Evolutionary conservation across 805 yeast species (phyloP), one percentile per base, ranked within the genome.

Genomic region (Jamesozyma jinghongensis): DNA sequence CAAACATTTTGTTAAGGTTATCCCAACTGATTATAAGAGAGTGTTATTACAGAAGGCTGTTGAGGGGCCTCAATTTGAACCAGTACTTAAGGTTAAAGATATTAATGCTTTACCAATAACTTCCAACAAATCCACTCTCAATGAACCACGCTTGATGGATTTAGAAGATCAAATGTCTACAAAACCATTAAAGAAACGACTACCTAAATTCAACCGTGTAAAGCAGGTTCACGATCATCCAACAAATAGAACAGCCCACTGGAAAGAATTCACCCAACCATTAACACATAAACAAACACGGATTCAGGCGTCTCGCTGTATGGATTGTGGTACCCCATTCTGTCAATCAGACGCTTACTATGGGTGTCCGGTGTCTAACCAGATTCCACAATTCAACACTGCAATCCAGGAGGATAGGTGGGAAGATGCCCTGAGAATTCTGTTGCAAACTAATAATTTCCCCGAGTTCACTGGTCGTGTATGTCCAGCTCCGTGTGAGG

Each of bases 251-350:
- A 16, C n/a, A 3, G 8, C 19, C 7, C 30, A 27, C 14, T 92
- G 97, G 97, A 76, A 81, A 49, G 97, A 90, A 67, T 73, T 90
- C 62, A 79, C 67, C 77, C 12, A 19, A 25, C 77, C 95, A 41
- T 71, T 90, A 53, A 70, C 86, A 42, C 83, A 85, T 65, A 87
- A 83, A 39, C 97, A 92, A 51, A 80, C 90, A 57, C 76, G 79
- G 61, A 76, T 74, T 61, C 97, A 90, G 70, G 85, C 97, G 43
- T 96, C 97, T 13, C 79, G 98, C 66, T 90, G 98, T 74, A 90
- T 92, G 95, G 97, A 90, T 67, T 90, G 98, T 73, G 98, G 98
- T 71, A 94, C 92, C 54, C 98, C 98, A 44, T 90, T 90, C 77
- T 90, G 98, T 73, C 94, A 90, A 58, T 82, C 95, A 36, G 97